Evolutionary conservation across 306 rosid genomes (phyloP).

Genomic region (Cucurbita ficifolia): DNA sequence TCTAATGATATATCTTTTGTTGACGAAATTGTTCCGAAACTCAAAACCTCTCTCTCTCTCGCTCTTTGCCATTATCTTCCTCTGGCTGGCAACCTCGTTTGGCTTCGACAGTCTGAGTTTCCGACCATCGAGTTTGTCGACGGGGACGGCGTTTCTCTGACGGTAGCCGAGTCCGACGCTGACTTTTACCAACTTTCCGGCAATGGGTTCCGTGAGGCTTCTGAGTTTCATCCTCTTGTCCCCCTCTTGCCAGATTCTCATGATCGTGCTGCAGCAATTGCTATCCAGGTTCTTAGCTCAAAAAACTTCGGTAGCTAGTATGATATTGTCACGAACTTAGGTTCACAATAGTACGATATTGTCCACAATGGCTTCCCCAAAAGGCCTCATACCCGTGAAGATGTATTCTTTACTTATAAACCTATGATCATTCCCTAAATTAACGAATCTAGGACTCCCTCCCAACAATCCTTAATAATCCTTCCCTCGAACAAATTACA

Average conservation of each 20-base stretch:
- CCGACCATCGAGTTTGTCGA: neutral
- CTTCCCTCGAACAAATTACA: too few relatives aligned
- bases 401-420: too few relatives aligned
- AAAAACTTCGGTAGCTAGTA: neutral
- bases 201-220: neutral
- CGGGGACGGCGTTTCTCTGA: neutral
- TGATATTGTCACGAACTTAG: too few relatives aligned
- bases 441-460: too few relatives aligned
- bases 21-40: neutral
- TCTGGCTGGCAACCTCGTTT: neutral
- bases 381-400: too few relatives aligned
- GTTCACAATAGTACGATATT: too few relatives aligned
- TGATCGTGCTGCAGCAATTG: neutral
- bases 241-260: neutral
- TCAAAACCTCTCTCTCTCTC: neutral
- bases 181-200: neutral
- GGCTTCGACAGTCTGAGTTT: neutral
- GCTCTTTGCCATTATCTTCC: neutral
- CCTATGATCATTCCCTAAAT: too few relatives aligned
- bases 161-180: neutral
- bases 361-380: too few relatives aligned
- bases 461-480: too few relatives aligned
- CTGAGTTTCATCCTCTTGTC: neutral
- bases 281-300: neutral
- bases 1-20: neutral